Conservation (phyloP, 106 monocot species). For the Gastrodia elata region DNA sequence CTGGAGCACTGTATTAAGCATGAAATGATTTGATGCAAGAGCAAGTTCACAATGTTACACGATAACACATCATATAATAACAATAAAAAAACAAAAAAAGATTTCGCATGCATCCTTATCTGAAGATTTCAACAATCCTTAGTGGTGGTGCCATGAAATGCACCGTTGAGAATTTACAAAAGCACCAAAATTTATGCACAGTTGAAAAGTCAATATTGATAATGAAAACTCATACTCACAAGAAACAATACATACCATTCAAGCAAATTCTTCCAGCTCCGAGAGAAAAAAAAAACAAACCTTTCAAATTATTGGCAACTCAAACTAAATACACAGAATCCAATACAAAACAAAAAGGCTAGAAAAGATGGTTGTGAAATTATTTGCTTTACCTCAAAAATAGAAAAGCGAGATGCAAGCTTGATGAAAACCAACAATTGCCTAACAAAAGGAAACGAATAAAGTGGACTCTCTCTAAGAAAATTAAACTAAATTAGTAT, state of each 20-base stretch:
- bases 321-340: neutral
- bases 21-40: neutral
- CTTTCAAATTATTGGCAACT: neutral
- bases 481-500: too few species aligned
- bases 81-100: neutral
- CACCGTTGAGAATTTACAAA: neutral
- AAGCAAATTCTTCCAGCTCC: neutral
- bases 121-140: neutral
- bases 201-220: neutral
- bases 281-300: neutral
- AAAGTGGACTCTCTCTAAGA: neutral
- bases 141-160: neutral
- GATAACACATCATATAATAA: neutral
- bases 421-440: neutral
- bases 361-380: neutral
- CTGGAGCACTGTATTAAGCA: neutral
- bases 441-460: neutral
- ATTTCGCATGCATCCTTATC: neutral
- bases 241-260: neutral
- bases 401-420: neutral
- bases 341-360: neutral
- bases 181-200: neutral
- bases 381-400: neutral
- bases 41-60: neutral
- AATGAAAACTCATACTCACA: neutral